Percentiles rank a stretch among this genome's conserved stretches.
phyloP scores from a whole-genome alignment of 257 asterid species.

The Scutellaria minor region DNA sequence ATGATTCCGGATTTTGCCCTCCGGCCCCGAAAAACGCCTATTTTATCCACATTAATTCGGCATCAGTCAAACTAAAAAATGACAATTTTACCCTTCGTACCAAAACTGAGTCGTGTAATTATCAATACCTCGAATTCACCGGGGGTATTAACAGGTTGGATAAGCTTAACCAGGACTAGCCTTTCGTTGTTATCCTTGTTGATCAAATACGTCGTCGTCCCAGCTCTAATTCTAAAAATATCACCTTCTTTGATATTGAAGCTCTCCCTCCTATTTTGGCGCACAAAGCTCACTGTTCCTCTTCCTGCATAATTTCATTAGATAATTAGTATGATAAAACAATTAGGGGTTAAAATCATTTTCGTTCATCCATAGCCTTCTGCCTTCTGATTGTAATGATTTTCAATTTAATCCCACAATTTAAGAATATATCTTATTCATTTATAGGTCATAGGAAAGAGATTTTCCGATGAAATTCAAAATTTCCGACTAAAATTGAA shows the following conservation, averaged over 20 bases:
- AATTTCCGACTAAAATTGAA: no score
- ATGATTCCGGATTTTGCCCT: slow-evolving; percentile 60
- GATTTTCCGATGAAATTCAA: no score
- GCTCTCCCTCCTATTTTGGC: slow-evolving; percentile 55
- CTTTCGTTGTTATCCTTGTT: slow-evolving; percentile 53
- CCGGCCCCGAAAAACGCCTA: slow-evolving; percentile 67
- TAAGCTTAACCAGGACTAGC: slow-evolving; percentile 50
- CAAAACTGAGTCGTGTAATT: no score
- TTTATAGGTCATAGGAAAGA: no score
- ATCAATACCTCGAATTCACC: slow-evolving; percentile 56
- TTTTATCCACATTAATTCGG: background rate
- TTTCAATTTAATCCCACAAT: no score
- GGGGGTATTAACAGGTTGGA: slow-evolving; percentile 57
- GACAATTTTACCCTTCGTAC: no score
- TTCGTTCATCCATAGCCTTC: no score
- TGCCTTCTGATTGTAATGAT: no score
- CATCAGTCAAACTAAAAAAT: background rate
- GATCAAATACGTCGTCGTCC: slow-evolving; percentile 58
- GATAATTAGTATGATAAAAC: background rate
- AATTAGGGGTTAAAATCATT: background rate
- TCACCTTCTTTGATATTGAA: slow-evolving; percentile 61
- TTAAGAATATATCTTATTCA: no score
- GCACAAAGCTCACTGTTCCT: slow-evolving; percentile 53
- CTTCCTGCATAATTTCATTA: slow-evolving; percentile 43
- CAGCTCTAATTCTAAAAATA: slow-evolving; percentile 52